Evolutionary conservation across 2,329 filamentous ascomycete species (phyloP), one percentile per base, ranked within the genome.

Genomic region (Aspergillus flavus): DNA sequence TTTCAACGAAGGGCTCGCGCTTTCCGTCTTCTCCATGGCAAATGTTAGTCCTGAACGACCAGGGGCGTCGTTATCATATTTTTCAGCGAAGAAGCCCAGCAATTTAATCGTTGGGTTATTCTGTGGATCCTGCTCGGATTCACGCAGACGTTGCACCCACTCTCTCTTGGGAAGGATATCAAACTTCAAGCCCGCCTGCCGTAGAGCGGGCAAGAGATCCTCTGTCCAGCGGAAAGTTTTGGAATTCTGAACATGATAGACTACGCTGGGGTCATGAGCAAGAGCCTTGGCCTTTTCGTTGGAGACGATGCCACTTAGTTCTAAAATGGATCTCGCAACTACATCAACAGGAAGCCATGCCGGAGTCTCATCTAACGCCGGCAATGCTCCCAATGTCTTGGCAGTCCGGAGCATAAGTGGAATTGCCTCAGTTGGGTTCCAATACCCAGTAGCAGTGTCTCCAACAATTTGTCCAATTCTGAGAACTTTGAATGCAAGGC

Each of bases 31-130:
- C 11, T 34, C 32, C 36, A 61, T 62, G 36, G 61, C 28, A 53
- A 64, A 58, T 3, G 16, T 21, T 23, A 52, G 21, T 2, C 39
- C 46, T 12, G 52, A n/a, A 5, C 46, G 54, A 19, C 57, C 45
- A 1, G 28, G 16, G 4, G 48, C 26, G 7, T 60, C 62, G 16
- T 64, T 62, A 4, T 60, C 80, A 63, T 86, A 87, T 66, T 86
- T 86, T 0, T 76, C 75, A 10, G 74, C 70, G 66, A 86, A 86
- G 73, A 84, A 87, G 54, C 85, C 83, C 2, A 85, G 62, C 0
- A 86, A 75, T 71, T 85, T 86, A 66, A 85, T 78, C 1, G 82
- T 80, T 2, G 84, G 84, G 64, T 86, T 87, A 32, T 69, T 75
- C 32, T 77, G 63, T 0, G 83, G 80, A 69, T 87, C 82, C 12